phyloP scores from a whole-genome alignment of 805 yeast species.

The Myxozyma sirexii region DNA sequence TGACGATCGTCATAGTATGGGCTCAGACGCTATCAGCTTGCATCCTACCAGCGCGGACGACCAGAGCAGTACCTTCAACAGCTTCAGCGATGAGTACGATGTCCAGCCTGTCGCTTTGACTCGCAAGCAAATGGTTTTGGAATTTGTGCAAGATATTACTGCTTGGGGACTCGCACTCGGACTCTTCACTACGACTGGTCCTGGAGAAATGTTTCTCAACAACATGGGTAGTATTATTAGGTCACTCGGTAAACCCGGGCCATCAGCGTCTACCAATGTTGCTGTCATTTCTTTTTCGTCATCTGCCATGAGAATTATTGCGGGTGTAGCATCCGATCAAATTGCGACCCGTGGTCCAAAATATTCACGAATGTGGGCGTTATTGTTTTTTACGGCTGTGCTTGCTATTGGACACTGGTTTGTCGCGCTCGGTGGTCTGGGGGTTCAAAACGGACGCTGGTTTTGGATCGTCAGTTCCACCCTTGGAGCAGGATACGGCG shows the following conservation, averaged over 20 bases:
- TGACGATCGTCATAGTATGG: background rate
- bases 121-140: slow-evolving; percentile 37
- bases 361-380: slow-evolving; percentile 41
- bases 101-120: slow-evolving; percentile 18
- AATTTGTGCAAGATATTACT: slow-evolving; percentile 54
- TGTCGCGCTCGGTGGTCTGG: slow-evolving; percentile 27
- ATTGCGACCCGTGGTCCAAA: slow-evolving; percentile 43
- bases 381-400: slow-evolving; percentile 43
- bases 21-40: background rate
- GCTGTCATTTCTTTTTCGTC: slow-evolving; percentile 66
- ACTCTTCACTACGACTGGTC: slow-evolving; percentile 73
- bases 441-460: slow-evolving; percentile 31
- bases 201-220: slow-evolving; percentile 80
- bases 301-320: slow-evolving; percentile 64
- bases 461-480: slow-evolving; percentile 48
- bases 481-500: slow-evolving; percentile 78
- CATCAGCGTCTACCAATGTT: slow-evolving; percentile 47
- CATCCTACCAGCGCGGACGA: background rate
- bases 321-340: slow-evolving; percentile 72
- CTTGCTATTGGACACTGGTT: slow-evolving; percentile 37
- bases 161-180: slow-evolving; percentile 67
- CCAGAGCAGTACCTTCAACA: background rate
- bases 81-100: background rate
- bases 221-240: slow-evolving; percentile 76
- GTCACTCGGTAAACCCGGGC: slow-evolving; percentile 42